phyloP scores from a whole-genome alignment of 345 rosid genomes.

The rapeseed (Brassica napus) region DNA sequence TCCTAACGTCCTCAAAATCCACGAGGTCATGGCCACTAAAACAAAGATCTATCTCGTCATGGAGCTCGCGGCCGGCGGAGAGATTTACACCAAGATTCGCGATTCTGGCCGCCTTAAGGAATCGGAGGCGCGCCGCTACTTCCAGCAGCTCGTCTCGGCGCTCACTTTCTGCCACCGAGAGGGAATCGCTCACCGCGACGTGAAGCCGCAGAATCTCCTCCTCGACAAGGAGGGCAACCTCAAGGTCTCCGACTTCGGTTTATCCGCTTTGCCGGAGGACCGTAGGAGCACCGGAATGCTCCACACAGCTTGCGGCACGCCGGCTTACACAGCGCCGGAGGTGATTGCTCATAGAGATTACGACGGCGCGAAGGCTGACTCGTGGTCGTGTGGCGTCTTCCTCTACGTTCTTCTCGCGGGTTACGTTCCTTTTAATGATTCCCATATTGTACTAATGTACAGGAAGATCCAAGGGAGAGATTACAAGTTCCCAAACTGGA shows the following conservation, averaged over 20 bases:
- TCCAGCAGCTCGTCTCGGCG: conserved; percentile 79
- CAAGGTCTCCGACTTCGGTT: conserved; percentile 80
- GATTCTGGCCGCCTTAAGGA: conserved; percentile 54
- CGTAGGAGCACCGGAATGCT: conserved; percentile 52
- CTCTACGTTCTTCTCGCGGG: conserved; percentile 63
- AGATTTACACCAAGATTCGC: conserved; percentile 51
- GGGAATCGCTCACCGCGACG: conserved; percentile 84
- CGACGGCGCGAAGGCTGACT: conserved; percentile 73
- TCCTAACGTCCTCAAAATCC: conserved; percentile 73
- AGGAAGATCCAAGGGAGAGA: conserved; percentile 57
- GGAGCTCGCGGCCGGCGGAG: conserved; percentile 82
- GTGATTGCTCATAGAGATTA: conserved; percentile 52
- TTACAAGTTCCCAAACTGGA: conserved; percentile 57
- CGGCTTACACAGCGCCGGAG: conserved; percentile 80
- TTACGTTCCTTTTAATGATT: conserved; percentile 61
- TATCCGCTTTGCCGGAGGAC: conserved; percentile 70
- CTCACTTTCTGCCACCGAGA: conserved; percentile 74
- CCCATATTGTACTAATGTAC: conserved; percentile 57
- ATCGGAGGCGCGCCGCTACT: conserved; percentile 57
- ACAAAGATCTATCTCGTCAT: conserved; percentile 76
- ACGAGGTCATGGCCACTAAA: conserved; percentile 88
- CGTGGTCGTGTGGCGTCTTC: conserved; percentile 95
- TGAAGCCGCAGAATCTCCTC: conserved; percentile 85
- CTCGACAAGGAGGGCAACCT: conserved; percentile 63
- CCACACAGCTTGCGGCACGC: conserved; percentile 81